Evolutionary conservation across 2,329 filamentous ascomycete species (phyloP), one percentile per base, ranked within the genome.

Genomic region (Pestalotiopsis sp.): DNA sequence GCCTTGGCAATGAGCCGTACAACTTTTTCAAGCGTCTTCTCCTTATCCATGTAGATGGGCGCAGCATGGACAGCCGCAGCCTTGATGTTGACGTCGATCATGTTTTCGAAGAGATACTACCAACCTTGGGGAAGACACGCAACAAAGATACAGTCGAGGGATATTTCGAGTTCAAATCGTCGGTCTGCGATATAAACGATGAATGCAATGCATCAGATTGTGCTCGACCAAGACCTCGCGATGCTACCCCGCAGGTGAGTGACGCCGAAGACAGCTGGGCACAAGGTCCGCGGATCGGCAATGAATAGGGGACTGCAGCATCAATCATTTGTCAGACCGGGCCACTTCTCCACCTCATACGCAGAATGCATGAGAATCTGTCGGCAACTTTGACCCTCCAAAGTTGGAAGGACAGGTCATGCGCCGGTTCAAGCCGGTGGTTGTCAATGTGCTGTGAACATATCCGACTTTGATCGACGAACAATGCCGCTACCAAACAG

Each of bases 21-120:
- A 2, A 71, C 69, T 52, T 73, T 74, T 20, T 36, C 31, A 6
- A 73, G 25, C 52, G 69, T 73, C 20, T 69, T 71, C 23, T 40
- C 31, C n/a, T 74, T 74, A 66, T 73, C 66, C 72, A 74, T 73
- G 58, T 72, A 73, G 13, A 73, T 45, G 9, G 70, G 70, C 12
- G 71, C 70, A 2, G 69, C 72, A 36, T 73, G 70, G 7, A 71
- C 64, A 14, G 67, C 72, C 20, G 67, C 72, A n/a, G 66, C 72
- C 25, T 68, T 72, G 64, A 73, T 45, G 38, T 72, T 73, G 64
- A 45, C 25, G 20, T 62, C 27, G n/a, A 62, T 36, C 59, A 62
- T 52, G 45, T n/a, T 52, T 1, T 36, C 7, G 31, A 36, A 36
- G 2, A 36, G 31, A 36, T 1, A 36, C 31, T 7, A 36, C 7